phyloP scores from a whole-genome alignment of 805 yeast species.

The Candida dajiaensis region DNA sequence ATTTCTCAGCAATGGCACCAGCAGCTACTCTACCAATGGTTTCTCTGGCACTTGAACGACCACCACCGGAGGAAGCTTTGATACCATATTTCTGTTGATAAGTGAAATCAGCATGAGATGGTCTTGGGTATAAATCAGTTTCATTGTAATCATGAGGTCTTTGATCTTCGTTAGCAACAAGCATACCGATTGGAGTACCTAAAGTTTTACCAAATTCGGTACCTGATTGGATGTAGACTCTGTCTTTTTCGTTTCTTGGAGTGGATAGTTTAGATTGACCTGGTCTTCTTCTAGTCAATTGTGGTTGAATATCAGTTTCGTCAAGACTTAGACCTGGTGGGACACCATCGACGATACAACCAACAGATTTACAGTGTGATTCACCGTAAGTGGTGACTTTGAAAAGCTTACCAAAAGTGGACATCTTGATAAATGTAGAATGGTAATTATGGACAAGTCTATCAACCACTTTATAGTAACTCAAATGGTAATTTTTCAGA shows the following conservation, averaged over 20 bases:
- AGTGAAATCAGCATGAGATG: constrained; percentile 96
- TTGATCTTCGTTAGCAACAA: constrained; percentile 91
- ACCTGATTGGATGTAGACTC: constrained; percentile 90
- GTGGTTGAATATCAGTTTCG: constrained; percentile 91
- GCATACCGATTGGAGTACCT: constrained; percentile 95
- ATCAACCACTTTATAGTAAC: no score
- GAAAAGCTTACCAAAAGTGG: constrained; percentile 59
- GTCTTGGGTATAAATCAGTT: constrained; percentile 93
- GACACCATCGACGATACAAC: constrained; percentile 97
- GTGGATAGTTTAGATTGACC: constrained; percentile 92
- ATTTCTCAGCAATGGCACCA: constrained; percentile 96
- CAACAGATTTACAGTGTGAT: constrained; percentile 95
- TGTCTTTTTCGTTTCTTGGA: constrained; percentile 94
- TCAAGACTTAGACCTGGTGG: constrained; percentile 89
- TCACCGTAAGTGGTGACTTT: constrained; percentile 96
- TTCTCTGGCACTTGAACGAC: constrained; percentile 95
- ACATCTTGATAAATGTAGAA: constrained; percentile 37
- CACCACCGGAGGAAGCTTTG: constrained; percentile 96
- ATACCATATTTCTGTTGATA: constrained; percentile 85
- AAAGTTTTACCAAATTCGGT: constrained; percentile 85
- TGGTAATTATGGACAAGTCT: no score
- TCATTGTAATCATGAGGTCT: constrained; percentile 95
- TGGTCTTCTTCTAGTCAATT: constrained; percentile 93
- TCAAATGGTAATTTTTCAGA: neutral
- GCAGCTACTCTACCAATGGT: constrained; percentile 99